phyloP scores from a whole-genome alignment of 2,329 filamentous ascomycete species.

The Beauveria sp. region DNA sequence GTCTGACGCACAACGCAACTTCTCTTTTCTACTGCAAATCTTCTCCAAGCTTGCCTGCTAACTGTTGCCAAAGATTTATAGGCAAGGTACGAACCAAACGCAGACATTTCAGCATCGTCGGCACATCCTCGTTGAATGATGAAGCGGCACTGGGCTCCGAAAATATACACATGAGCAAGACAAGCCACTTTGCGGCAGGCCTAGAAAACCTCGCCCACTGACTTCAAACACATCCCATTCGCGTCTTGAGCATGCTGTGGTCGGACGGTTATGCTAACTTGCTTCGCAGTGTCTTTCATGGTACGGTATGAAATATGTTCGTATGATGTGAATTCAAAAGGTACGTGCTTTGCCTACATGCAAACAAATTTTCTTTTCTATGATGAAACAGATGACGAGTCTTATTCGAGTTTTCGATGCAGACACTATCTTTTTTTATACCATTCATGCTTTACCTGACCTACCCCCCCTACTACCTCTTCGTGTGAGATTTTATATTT shows the following conservation, averaged over 20 bases:
- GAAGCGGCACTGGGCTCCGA: constrained; percentile 98
- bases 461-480: constrained; percentile 13
- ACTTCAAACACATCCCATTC: constrained; percentile 30
- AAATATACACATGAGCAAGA: constrained; percentile 60
- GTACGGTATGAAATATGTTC: background rate
- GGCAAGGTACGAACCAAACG: constrained; percentile 17
- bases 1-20: constrained; percentile 51
- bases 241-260: background rate
- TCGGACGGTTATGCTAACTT: background rate
- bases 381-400: constrained; percentile 65
- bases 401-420: constrained; percentile 67
- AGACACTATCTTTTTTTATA: constrained; percentile 56
- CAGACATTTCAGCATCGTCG: background rate
- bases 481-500: constrained; percentile 17
- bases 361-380: constrained; percentile 22
- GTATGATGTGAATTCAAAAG: background rate
- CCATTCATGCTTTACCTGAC: constrained; percentile 65
- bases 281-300: background rate
- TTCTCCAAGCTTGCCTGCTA: constrained; percentile 20
- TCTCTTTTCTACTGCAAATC: constrained; percentile 11
- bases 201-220: constrained; percentile 99
- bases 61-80: constrained; percentile 19
- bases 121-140: constrained; percentile 48
- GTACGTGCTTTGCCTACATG: background rate
- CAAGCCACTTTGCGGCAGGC: constrained; percentile 92